A percentile compares a stretch with the other conserved stretches of the same genome.
These are phyloP conservation scores for Pichia insulana DNA, from an alignment of 805 yeast species.

Conservation along the genomic window DNA sequence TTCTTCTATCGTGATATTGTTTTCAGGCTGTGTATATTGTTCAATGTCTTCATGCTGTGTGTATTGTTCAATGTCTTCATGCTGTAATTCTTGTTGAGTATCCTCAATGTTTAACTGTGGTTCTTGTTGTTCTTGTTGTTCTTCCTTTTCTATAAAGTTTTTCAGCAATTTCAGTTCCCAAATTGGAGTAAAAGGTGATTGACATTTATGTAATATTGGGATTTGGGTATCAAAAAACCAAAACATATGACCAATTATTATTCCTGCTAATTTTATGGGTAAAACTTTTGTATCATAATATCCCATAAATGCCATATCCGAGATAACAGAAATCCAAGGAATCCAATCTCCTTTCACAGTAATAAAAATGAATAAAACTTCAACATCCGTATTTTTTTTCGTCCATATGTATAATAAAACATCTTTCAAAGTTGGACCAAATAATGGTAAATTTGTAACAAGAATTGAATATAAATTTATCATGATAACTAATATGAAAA, in stretches of 20 bases:
- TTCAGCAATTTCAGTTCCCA: slow-evolving; percentile 28
- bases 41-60: no score
- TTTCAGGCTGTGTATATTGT: no score
- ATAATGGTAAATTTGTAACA: slow-evolving; percentile 23
- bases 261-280: slow-evolving; percentile 26
- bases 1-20: not conserved
- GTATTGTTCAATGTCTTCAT: no score
- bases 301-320: slow-evolving; percentile 10
- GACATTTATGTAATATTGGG: slow-evolving; percentile 30
- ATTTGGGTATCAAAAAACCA: slow-evolving; percentile 33
- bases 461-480: slow-evolving; percentile 26
- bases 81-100: no score
- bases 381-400: slow-evolving; percentile 34
- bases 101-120: not conserved
- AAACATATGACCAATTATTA: slow-evolving; percentile 35
- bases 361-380: slow-evolving; percentile 34
- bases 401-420: slow-evolving; percentile 39
- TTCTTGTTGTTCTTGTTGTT: not conserved
- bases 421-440: slow-evolving; percentile 33
- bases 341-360: slow-evolving; percentile 34
- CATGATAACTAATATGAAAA: slow-evolving; percentile 23
- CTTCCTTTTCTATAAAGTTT: not conserved
- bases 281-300: slow-evolving; percentile 2
- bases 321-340: slow-evolving; percentile 31
- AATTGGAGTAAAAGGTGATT: slow-evolving; percentile 33